phyloP scores from a whole-genome alignment of 179 eudicot species.

The Silene noctiflora region DNA sequence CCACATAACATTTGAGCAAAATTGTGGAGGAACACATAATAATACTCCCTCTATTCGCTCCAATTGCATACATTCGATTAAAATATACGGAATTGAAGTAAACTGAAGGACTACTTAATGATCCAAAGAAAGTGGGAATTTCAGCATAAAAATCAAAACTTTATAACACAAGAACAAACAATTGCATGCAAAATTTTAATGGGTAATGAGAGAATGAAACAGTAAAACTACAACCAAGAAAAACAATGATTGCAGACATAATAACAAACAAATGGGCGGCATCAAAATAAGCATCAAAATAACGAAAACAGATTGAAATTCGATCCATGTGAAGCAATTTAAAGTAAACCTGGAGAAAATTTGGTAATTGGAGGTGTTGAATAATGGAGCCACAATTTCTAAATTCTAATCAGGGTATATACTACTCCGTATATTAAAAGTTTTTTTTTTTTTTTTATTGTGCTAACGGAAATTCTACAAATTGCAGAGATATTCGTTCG shows the following conservation, averaged over 20 bases:
- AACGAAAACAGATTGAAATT: not conserved
- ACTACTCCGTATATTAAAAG: too few species aligned
- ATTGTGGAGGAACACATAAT: not conserved
- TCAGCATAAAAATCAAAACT: slow-evolving; percentile 11
- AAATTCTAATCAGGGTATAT: too few species aligned
- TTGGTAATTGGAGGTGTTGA: not conserved
- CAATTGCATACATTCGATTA: too few species aligned
- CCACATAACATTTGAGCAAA: not conserved
- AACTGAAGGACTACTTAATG: not conserved
- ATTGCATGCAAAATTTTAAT: slow-evolving; percentile 2
- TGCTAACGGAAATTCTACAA: too few species aligned
- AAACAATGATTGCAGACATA: slow-evolving; percentile 1
- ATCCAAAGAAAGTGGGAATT: not conserved
- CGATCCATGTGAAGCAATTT: not conserved
- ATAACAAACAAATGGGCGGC: slow-evolving; percentile 12
- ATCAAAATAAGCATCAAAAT: not conserved
- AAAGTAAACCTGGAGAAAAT: not conserved
- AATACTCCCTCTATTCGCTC: too few species aligned
- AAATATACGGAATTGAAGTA: too few species aligned
- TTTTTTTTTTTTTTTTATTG: not conserved
- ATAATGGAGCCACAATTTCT: not conserved
- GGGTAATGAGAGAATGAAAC: slow-evolving; percentile 15
- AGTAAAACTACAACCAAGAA: slow-evolving; percentile 4
- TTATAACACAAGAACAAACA: not conserved
- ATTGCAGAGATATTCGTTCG: too few species aligned